Conservation (phyloP, 2,329 filamentous ascomycete genomes). For the Cladosporium austrohemisphaericum region DNA sequence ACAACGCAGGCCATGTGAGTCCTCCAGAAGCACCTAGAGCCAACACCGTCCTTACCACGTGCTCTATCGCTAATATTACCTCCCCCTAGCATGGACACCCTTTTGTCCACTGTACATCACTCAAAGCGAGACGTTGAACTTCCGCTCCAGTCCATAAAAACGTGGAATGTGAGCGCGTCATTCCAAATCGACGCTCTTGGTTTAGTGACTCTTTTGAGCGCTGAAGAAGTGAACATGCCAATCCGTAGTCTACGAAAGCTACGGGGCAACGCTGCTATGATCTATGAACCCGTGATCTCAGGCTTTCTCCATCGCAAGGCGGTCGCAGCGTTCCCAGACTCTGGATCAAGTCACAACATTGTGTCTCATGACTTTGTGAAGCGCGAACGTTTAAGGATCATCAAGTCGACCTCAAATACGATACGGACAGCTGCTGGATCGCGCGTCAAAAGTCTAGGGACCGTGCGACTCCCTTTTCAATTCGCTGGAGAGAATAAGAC, state of each 20-base stretch:
- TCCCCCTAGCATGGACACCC: no score
- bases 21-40: no score
- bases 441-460: background rate
- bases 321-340: background rate
- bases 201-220: background rate
- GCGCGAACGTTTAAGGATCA: background rate
- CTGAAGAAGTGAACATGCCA: background rate
- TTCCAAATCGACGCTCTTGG: no score
- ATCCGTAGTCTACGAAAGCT: background rate
- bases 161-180: no score
- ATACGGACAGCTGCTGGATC: background rate
- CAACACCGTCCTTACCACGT: no score
- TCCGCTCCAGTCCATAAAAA: no score
- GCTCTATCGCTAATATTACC: no score
- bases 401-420: background rate
- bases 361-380: background rate
- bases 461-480: background rate
- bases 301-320: background rate
- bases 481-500: background rate
- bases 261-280: no score
- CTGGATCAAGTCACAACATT: background rate
- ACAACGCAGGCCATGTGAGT: no score
- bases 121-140: no score
- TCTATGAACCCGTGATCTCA: background rate
- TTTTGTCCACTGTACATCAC: no score